These are phyloP conservation scores for Pachysandra terminalis DNA, from an alignment of 164 flowering plant genomes.

Conservation along the genomic window DNA sequence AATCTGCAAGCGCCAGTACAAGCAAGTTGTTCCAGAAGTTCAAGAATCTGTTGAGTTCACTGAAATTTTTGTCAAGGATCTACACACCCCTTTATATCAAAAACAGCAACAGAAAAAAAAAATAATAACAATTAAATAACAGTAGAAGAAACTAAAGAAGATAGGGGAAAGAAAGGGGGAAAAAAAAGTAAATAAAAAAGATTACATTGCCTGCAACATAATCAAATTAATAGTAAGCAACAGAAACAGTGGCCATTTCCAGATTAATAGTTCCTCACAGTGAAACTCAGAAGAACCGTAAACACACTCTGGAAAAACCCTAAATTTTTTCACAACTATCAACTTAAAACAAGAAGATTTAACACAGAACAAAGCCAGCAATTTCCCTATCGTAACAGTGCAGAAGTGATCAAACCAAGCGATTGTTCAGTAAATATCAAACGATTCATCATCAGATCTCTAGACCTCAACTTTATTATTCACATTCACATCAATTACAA, in stretches of 20 bases:
- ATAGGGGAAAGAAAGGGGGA: too few species aligned
- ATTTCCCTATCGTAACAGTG: not conserved
- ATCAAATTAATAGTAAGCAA: not conserved
- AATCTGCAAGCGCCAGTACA: not conserved
- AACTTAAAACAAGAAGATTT: not conserved
- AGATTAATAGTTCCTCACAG: not conserved
- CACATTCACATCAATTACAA: not conserved
- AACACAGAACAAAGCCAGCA: not conserved
- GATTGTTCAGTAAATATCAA: not conserved
- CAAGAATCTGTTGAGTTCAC: not conserved
- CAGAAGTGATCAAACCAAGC: not conserved
- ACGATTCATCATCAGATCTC: not conserved
- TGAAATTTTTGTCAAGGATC: not conserved
- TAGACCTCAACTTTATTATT: not conserved
- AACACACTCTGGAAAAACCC: slow-evolving; percentile 11
- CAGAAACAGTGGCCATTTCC: not conserved
- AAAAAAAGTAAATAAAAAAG: not conserved
- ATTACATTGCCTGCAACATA: not conserved
- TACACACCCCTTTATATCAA: not conserved
- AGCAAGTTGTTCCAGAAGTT: not conserved
- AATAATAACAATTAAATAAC: not conserved
- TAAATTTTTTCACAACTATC: not conserved
- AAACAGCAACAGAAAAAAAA: not conserved
- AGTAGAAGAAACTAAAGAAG: not conserved
- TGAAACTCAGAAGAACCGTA: slow-evolving; percentile 7